phyloP scores from a whole-genome alignment of 1,139 yeast species.

The Saccharomyces hybrid region DNA sequence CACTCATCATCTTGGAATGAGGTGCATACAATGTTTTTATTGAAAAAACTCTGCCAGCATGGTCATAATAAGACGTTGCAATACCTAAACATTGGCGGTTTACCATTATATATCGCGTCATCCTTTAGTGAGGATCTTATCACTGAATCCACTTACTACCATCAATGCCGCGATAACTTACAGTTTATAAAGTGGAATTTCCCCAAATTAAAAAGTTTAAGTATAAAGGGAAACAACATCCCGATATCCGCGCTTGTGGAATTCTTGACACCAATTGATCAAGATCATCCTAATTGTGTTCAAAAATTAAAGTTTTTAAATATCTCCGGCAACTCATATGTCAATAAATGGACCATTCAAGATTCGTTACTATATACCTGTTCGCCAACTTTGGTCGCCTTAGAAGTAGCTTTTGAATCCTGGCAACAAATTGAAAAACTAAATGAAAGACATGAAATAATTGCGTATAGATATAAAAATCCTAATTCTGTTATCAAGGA shows the following conservation, averaged over 20 bases:
- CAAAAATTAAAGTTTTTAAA: slow-evolving; percentile 42
- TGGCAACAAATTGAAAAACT: slow-evolving; percentile 34
- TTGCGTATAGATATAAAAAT: slow-evolving; percentile 26
- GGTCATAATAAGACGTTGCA: slow-evolving; percentile 36
- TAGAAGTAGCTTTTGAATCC: slow-evolving; percentile 34
- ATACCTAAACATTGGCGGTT: slow-evolving; percentile 64
- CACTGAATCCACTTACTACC: slow-evolving; percentile 20
- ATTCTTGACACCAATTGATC: slow-evolving; percentile 36
- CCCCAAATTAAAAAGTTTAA: slow-evolving; percentile 50
- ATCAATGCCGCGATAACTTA: slow-evolving; percentile 40
- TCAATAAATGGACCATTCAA: slow-evolving; percentile 47
- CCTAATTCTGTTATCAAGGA: slow-evolving; percentile 19
- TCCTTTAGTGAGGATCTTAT: slow-evolving; percentile 29
- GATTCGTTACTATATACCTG: slow-evolving; percentile 40
- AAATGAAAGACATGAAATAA: slow-evolving; percentile 32
- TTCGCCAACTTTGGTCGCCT: slow-evolving; percentile 35
- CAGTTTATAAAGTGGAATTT: slow-evolving; percentile 49
- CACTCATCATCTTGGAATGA: slow-evolving; percentile 60
- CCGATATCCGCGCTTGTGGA: slow-evolving; percentile 43
- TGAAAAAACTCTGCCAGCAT: slow-evolving; percentile 39
- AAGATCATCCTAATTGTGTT: slow-evolving; percentile 3
- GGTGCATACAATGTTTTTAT: slow-evolving; percentile 49
- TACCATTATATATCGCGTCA: slow-evolving; percentile 38
- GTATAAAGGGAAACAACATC: slow-evolving; percentile 51
- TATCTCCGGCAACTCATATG: slow-evolving; percentile 41